Base-by-base conservation (phyloP, 306 rosid species). In the Psophocarpus tetragonolobus region DNA sequence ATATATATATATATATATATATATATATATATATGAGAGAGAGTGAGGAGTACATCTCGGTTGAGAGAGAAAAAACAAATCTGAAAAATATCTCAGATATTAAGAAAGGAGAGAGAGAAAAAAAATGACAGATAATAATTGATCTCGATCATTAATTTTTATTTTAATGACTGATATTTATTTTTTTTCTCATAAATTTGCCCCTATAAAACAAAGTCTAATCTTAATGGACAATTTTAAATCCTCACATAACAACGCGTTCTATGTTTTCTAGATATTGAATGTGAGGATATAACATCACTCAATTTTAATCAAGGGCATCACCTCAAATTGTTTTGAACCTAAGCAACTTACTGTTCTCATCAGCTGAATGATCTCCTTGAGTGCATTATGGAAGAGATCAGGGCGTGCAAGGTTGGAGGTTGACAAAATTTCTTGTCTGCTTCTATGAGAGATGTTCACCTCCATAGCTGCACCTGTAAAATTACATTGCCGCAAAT, bases 401-500 rank as follows among this genome's bases (percentile, higher is more conserved):
- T 84, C 77, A 32, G 88, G 81, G 57, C 87, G 85, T n/a, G 99
- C 86, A 4, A 95, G 88, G 81, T 92, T 38, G 5, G 92, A 78
- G 42, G 97, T 92, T 0, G 87, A 84, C 85, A 95, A 86, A 76
- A 95, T 90, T 75, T 88, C 96, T 89, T 91, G 97, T 69, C 91
- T 90, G 85, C 87, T 83, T 80, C 92, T 86, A 74, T 95, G 91
- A 82, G 99, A 95, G 76, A 95, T 95, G 81, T 92, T 95, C 57
- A 95, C 91, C 86, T 95, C 99, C 97, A 84, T 88, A 58, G 88
- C 61, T 1, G 94, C 93, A 38, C 99, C 99, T 95, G 81, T 68
- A 68, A 42, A 67, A 84, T 39, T 54, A 76, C 76, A 78, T 61
- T 79, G 30, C 36, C 57, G 48, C 20, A 67, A 68, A 75, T 42